A percentile compares a stretch with the other conserved stretches of the same genome.
Evolutionary conservation across 257 asterid genomes (phyloP).

Genomic region (Nicotiana otophora): DNA sequence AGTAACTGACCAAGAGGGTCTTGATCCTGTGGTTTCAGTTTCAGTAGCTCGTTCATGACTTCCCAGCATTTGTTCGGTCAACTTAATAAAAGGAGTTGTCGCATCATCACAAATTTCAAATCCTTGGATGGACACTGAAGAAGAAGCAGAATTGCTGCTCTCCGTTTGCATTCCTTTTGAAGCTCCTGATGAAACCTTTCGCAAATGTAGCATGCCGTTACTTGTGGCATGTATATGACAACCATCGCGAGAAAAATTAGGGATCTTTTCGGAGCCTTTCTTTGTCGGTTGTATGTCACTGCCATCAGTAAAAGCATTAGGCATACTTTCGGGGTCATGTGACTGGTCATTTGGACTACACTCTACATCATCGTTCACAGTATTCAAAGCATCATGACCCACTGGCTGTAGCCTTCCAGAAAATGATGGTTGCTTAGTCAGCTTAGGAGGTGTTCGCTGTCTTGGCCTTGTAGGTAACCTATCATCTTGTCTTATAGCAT

Average conservation of each 20-base stretch:
- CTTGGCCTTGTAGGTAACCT: constrained; percentile 43
- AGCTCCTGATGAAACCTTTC: constrained; percentile 28
- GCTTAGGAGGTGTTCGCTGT: constrained; percentile 59
- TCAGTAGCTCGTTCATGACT: constrained; percentile 33
- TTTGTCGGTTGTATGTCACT: constrained; percentile 15
- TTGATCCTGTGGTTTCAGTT: constrained; percentile 37
- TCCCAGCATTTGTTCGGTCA: constrained; percentile 31
- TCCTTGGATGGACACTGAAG: constrained; percentile 69
- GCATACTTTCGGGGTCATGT: constrained; percentile 28
- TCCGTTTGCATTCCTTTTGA: constrained; percentile 52
- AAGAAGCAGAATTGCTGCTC: constrained; percentile 73
- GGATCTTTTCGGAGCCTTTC: constrained; percentile 28
- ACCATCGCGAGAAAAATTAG: constrained; percentile 27
- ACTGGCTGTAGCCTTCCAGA: constrained; percentile 42
- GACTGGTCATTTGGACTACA: constrained; percentile 19
- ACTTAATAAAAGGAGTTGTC: constrained; percentile 30
- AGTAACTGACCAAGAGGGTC: constrained; percentile 43
- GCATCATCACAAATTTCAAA: constrained; percentile 66
- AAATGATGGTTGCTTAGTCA: constrained; percentile 45
- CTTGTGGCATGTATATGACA: constrained; percentile 22
- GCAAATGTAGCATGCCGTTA: constrained; percentile 34
- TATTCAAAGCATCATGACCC: constrained; percentile 36
- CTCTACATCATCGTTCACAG: constrained; percentile 23
- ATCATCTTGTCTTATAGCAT: constrained; percentile 50
- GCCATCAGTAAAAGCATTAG: constrained; percentile 26